Base-by-base conservation (phyloP, 2,329 filamentous ascomycete species). In the Coniella lustricola region DNA sequence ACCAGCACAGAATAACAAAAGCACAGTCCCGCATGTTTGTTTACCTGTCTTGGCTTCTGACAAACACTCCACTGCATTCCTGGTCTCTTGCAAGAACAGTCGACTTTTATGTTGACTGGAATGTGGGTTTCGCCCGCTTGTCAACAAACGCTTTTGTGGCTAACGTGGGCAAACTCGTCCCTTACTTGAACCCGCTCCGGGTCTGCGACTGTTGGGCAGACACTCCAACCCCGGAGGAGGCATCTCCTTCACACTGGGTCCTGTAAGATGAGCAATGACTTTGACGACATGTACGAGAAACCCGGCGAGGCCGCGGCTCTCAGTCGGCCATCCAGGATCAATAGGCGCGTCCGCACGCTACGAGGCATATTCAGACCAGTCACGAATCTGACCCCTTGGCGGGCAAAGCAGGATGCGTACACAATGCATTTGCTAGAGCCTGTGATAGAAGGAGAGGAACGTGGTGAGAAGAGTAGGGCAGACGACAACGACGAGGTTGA, bases 301-400 rank as follows among this genome's bases (percentile, higher is more conserved):
- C 12, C 32, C n/a, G 33, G 20, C 40, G 51, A 53, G 45, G 48
- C n/a, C 40, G 51, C 39, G 16, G 36, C n/a, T 22, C 46, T 50
- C 22, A 46, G 47, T 29, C 32, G 21, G 14, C 44, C 43, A 32
- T 21, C 33, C 35, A 20, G 21, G 3, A 12, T n/a, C 43, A 41
- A 29, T 18, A 44, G 29, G 31, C 38, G 20, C 32, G 35, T n/a
- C 17, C 25, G 17, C 25, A 29, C 25, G 25, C 32, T 40, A 16
- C 32, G 25, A 29, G 3, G n/a, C 3, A 35, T 44, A 7, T 7
- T 47, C 18, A 14, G 40, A 13, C 41, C 21, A 16, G 22, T 36
- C 22, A 25, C 4, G 13, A 8, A 3, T 7, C n/a, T 50, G 4
- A 2, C 35, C 5, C 14, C 36, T 3, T 5, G 22, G 29, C 40